phyloP scores from a whole-genome alignment of 768 basidiomycete species.

The Tephrocybe sp. region DNA sequence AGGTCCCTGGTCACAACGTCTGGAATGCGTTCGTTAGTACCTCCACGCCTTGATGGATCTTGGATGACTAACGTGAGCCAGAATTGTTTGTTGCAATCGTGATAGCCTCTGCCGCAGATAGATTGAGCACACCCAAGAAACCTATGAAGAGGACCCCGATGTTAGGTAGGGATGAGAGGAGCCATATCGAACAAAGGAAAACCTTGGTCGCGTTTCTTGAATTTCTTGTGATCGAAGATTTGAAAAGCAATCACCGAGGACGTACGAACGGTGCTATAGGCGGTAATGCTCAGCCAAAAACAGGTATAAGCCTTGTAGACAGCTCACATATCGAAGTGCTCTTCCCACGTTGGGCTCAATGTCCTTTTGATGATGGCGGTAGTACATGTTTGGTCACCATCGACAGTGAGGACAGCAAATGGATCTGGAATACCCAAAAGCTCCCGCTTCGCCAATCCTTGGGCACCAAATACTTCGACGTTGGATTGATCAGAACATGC shows the following conservation, averaged over 20 bases:
- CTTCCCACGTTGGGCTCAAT: slow-evolving; percentile 78
- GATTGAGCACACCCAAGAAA: slow-evolving; percentile 59
- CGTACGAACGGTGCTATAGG: slow-evolving; percentile 62
- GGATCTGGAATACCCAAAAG: slow-evolving; percentile 84
- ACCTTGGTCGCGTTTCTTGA: slow-evolving; percentile 84
- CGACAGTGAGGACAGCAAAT: slow-evolving; percentile 85
- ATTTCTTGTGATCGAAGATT: slow-evolving; percentile 89
- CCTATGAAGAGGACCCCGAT: slow-evolving; percentile 29
- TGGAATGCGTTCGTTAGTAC: slow-evolving; percentile 27
- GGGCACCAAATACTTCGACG: slow-evolving; percentile 72
- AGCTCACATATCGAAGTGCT: slow-evolving; percentile 81
- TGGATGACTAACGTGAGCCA: slow-evolving; percentile 28
- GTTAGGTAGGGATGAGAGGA: slow-evolving; percentile 34
- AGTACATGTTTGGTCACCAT: slow-evolving; percentile 79
- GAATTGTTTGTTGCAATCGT: slow-evolving; percentile 44
- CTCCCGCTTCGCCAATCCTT: slow-evolving; percentile 73
- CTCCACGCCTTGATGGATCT: slow-evolving; percentile 14
- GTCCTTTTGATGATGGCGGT: slow-evolving; percentile 71
- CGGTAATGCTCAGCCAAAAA: slow-evolving; percentile 8
- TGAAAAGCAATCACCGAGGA: slow-evolving; percentile 80
- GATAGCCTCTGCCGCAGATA: slow-evolving; percentile 55
- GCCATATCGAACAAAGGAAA: slow-evolving; percentile 37
- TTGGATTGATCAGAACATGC: background rate
- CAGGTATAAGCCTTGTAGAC: slow-evolving; percentile 12
- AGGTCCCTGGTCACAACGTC: slow-evolving; percentile 78